Evolutionary conservation across 345 rosid genomes (phyloP).

Genomic region (Eucalyptus polyanthemos): DNA sequence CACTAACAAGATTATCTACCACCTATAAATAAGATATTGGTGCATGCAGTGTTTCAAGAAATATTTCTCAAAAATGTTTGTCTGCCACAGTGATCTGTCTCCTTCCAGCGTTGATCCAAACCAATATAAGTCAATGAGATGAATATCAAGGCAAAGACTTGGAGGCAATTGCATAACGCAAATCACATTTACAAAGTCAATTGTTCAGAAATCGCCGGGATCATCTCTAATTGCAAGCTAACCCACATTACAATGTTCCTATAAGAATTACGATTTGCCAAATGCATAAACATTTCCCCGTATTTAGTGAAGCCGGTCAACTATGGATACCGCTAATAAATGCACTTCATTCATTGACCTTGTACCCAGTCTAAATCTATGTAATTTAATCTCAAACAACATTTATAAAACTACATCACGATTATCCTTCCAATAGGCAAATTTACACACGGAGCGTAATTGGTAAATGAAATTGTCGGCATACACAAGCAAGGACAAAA

Average conservation of each 20-base stretch:
- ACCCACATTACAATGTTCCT: too few species aligned
- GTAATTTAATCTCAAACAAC: neutral
- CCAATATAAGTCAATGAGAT: neutral
- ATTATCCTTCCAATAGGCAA: neutral
- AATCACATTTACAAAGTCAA: neutral
- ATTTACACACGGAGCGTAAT: neutral
- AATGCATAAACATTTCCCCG: neutral
- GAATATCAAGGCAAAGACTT: neutral
- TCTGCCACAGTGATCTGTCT: neutral
- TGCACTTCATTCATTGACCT: neutral
- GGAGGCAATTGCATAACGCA: neutral
- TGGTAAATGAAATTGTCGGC: neutral
- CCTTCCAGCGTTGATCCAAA: neutral
- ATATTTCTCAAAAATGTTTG: neutral
- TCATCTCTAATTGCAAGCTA: too few species aligned
- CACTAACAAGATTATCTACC: neutral
- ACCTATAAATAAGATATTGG: neutral
- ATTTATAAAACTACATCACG: neutral
- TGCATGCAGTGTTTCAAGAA: neutral
- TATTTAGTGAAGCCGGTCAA: neutral
- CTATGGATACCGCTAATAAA: neutral
- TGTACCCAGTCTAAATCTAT: neutral
- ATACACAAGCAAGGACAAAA: neutral
- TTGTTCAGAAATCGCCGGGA: neutral
- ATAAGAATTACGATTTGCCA: too few species aligned